phyloP scores from a whole-genome alignment of 495 filamentous ascomycete genomes.

The Penicillium macrosclerotiorum region DNA sequence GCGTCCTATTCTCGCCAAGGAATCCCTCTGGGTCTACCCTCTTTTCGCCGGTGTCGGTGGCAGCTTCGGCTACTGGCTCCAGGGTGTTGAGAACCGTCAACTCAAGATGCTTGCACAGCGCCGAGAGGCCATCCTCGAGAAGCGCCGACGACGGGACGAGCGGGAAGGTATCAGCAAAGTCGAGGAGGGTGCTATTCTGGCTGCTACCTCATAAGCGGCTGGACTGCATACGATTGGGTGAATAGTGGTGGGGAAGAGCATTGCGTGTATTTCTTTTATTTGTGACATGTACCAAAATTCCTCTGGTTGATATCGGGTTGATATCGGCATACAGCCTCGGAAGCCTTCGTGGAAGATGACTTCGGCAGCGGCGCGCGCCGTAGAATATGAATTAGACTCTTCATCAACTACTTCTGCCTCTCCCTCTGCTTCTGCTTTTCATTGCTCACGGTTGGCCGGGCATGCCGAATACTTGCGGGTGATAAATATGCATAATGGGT shows the following conservation, averaged over 20 bases:
- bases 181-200: slow-evolving; percentile 40
- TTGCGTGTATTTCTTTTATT: slow-evolving; percentile 25
- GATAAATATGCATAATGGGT: too few relatives aligned
- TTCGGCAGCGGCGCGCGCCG: slow-evolving; percentile 16
- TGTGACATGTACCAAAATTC: slow-evolving; percentile 38
- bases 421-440: too few relatives aligned
- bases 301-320: slow-evolving; percentile 36
- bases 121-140: slow-evolving; percentile 77
- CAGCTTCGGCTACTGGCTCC: slow-evolving; percentile 94
- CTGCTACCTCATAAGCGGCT: slow-evolving; percentile 36
- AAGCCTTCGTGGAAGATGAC: slow-evolving; percentile 15
- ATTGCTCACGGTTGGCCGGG: background rate
- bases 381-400: slow-evolving; percentile 21
- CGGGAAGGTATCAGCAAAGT: slow-evolving; percentile 44
- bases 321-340: slow-evolving; percentile 24
- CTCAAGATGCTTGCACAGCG: slow-evolving; percentile 70
- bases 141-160: slow-evolving; percentile 73
- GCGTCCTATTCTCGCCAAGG: slow-evolving; percentile 82
- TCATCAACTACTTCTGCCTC: slow-evolving; percentile 7
- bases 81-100: slow-evolving; percentile 79
- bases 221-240: slow-evolving; percentile 13
- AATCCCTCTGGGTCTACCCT: slow-evolving; percentile 86
- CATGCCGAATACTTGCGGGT: background rate
- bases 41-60: slow-evolving; percentile 80
- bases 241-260: slow-evolving; percentile 20